These are phyloP conservation scores for Chenopodium suecicum DNA, from an alignment of 148 eudicot genomes.

Conservation along the genomic window DNA sequence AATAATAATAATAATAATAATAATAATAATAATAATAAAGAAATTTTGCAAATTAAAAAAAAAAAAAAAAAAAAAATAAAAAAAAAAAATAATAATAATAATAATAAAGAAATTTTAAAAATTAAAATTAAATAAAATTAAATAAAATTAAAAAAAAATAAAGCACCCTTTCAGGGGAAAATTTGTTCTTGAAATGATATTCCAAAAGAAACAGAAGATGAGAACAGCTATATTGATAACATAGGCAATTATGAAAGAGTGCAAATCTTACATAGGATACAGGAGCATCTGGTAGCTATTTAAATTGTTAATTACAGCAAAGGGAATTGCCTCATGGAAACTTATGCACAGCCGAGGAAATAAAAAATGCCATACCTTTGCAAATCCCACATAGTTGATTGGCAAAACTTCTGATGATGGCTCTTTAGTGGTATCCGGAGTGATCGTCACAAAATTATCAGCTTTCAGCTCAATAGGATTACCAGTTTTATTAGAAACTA, in stretches of 20 bases:
- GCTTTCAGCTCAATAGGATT: slow-evolving; percentile 41
- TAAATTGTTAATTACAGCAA: background rate
- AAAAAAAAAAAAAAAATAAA: no score
- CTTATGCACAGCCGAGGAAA: background rate
- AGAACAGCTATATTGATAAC: background rate
- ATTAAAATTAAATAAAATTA: no score
- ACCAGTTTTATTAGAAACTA: slow-evolving; percentile 49
- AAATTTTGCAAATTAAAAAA: no score
- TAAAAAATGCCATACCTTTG: slow-evolving; percentile 35
- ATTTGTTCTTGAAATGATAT: no score
- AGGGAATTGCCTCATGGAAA: background rate
- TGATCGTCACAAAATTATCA: slow-evolving; percentile 41
- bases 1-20: no score
- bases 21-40: no score
- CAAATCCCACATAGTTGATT: slow-evolving; percentile 45
- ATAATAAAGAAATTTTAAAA: no score
- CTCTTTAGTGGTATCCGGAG: slow-evolving; percentile 47
- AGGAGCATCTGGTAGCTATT: background rate
- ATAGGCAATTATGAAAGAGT: slow-evolving; percentile 5
- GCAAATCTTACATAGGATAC: slow-evolving; percentile 7
- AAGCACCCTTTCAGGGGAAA: no score
- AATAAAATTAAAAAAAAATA: no score
- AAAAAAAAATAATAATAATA: no score
- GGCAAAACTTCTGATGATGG: slow-evolving; percentile 48
- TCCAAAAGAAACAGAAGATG: background rate